Conservation (phyloP, 805 yeast genomes). For the Wickerhamomyces queroliae region DNA sequence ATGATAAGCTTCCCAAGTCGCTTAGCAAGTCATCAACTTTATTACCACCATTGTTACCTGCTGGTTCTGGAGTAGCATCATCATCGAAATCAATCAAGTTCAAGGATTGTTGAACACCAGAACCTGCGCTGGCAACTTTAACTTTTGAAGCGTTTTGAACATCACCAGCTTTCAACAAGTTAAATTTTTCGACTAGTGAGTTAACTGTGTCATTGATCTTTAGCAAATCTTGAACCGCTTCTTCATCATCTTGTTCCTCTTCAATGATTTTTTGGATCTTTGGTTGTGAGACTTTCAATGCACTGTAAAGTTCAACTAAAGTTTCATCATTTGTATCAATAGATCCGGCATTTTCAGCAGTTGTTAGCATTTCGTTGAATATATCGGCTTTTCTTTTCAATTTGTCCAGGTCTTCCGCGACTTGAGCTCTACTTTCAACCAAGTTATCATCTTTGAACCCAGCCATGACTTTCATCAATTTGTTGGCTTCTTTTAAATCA, state of each 20-base stretch:
- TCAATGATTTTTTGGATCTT: constrained; percentile 77
- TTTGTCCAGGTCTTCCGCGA: constrained; percentile 78
- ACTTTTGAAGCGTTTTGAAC: constrained; percentile 43
- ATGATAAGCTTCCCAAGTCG: constrained; percentile 60
- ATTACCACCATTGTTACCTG: constrained; percentile 32
- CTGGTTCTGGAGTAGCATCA: constrained; percentile 19
- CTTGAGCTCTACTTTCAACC: constrained; percentile 62
- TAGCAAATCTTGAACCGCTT: constrained; percentile 57
- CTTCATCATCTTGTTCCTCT: constrained; percentile 71
- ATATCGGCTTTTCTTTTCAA: constrained; percentile 82
- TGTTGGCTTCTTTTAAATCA: constrained; percentile 94
- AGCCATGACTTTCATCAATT: constrained; percentile 96
- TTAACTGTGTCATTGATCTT: constrained; percentile 73
- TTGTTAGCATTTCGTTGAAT: constrained; percentile 77
- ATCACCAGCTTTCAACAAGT: constrained; percentile 60
- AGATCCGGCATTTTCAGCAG: constrained; percentile 35
- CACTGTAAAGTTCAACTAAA: constrained; percentile 64
- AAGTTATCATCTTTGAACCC: constrained; percentile 85
- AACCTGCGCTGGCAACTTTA: constrained; percentile 33
- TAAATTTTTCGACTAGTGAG: constrained; percentile 60
- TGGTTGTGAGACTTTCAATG: constrained; percentile 82
- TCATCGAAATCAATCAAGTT: constrained; percentile 76
- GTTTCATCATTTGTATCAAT: constrained; percentile 55
- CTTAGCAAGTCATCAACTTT: constrained; percentile 65
- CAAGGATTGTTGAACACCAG: constrained; percentile 28